A percentile compares a stretch with the other conserved stretches of the same genome.
phyloP scores from a whole-genome alignment of 306 rosid species.

The Aeschynomene evenia region DNA sequence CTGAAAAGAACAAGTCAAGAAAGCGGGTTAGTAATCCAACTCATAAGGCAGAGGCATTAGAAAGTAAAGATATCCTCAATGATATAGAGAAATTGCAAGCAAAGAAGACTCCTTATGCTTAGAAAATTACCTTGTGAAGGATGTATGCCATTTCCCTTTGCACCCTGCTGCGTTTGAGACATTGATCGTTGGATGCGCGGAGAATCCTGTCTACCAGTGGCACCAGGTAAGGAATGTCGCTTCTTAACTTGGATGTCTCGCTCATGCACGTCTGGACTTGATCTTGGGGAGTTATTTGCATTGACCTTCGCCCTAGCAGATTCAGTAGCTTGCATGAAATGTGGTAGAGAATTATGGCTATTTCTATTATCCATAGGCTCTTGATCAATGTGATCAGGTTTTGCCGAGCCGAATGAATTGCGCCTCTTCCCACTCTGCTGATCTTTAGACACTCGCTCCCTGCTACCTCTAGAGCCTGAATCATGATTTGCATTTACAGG shows the following conservation, averaged over 20 bases:
- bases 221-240: constrained; percentile 88
- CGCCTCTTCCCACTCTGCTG: constrained; percentile 64
- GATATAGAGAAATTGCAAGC: neutral
- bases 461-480: constrained; percentile 56
- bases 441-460: constrained; percentile 62
- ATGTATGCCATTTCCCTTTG: constrained; percentile 50
- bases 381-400: constrained; percentile 59
- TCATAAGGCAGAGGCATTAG: neutral
- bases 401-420: constrained; percentile 68
- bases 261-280: constrained; percentile 94
- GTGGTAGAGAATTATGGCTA: constrained; percentile 68
- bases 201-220: constrained; percentile 80
- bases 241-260: constrained; percentile 61
- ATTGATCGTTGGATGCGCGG: constrained; percentile 68
- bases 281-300: constrained; percentile 73
- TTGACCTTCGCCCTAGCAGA: constrained; percentile 89
- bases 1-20: constrained; percentile 54
- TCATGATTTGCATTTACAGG: constrained; percentile 57
- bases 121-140: constrained; percentile 37
- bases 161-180: constrained; percentile 66
- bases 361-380: constrained; percentile 64
- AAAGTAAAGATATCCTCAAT: neutral
- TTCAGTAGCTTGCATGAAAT: constrained; percentile 94
- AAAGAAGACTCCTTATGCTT: constrained; percentile 2
- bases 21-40: constrained; percentile 28